These are phyloP conservation scores for Penicillium fimorum DNA, from an alignment of 495 filamentous ascomycete genomes.

Conservation along the genomic window DNA sequence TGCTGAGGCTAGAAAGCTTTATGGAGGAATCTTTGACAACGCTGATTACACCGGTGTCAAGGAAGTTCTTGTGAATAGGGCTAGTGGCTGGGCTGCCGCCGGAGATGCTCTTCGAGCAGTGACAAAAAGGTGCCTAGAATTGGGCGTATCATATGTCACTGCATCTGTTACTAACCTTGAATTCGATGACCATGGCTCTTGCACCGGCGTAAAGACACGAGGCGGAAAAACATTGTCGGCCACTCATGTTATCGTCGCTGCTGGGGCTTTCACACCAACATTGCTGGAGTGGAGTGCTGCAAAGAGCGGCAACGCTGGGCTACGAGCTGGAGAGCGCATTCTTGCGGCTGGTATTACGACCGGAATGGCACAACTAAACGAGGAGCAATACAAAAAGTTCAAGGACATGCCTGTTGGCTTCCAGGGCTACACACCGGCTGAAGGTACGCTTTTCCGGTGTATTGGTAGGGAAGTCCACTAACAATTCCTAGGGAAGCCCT, in stretches of 20 bases:
- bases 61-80: conserved; percentile 49
- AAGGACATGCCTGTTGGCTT: conserved; percentile 40
- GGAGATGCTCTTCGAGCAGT: conserved; percentile 48
- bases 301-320: conserved; percentile 34
- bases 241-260: conserved; percentile 50
- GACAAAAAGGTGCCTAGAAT: conserved; percentile 43
- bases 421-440: conserved; percentile 34
- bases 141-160: conserved; percentile 53
- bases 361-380: conserved; percentile 39
- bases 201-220: conserved; percentile 46
- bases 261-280: conserved; percentile 59
- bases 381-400: conserved; percentile 29
- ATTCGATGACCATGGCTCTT: conserved; percentile 41
- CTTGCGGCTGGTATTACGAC: conserved; percentile 55
- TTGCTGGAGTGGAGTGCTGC: conserved; percentile 56
- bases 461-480: conserved; percentile 6
- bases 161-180: conserved; percentile 46
- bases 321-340: conserved; percentile 53
- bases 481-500: conserved; percentile 29
- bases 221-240: conserved; percentile 43
- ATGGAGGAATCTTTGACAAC: conserved; percentile 51
- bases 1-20: conserved; percentile 43
- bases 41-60: conserved; percentile 54
- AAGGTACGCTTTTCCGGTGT: conserved; percentile 21
- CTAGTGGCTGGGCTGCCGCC: conserved; percentile 63